Base-by-base conservation (phyloP, 2,329 filamentous ascomycete species). In the Sclerotinia sclerotiorum region DNA sequence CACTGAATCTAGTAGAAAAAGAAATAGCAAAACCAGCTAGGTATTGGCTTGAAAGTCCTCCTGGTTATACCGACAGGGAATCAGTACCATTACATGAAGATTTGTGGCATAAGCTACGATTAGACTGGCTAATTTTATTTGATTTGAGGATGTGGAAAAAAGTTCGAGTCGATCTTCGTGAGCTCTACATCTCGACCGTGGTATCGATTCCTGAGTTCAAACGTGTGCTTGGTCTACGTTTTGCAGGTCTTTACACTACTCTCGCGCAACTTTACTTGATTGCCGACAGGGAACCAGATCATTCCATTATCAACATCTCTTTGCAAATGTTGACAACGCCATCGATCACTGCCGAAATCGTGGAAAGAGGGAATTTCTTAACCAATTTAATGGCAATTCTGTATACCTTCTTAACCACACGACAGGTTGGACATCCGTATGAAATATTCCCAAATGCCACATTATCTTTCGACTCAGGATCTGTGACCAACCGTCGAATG, bases 61-160 rank as follows among this genome's bases (percentile, higher is more conserved):
- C 85, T 24, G 85, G 85, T 44, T 94, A 91, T 77, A 85, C 83
- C 56, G 84, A 87, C 68, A 83, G 84, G 54, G 84, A 87, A 44
- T 85, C 84, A 66, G 81, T 90, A 8, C 89, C 89, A 60, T 84
- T 87, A 21, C 90, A 93, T 66, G 95, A 99, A 78, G 91, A 99
- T 76, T 84, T 99, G 6, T 93, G 93, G 81, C 88, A 94, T 76
- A 89, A 94, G 44, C 91, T 98, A 17, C 90, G 95, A 44, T 83
- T 99, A 7, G 95, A 99, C 79, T 97, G 93, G 87, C 85, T 99
- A 76, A 92, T 99, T 42, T 83, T 99, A 11, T 99, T 97, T 77
- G 95, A 99, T 78, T 81, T 99, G 64, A 85, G 95, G 54, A 88
- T 99, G 84, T 99, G 95, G 95, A 99, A 99, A 80, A 95, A 93